Evolutionary conservation across 2,329 filamentous ascomycete species (phyloP).

Genomic region (Clathrospora elynae): DNA sequence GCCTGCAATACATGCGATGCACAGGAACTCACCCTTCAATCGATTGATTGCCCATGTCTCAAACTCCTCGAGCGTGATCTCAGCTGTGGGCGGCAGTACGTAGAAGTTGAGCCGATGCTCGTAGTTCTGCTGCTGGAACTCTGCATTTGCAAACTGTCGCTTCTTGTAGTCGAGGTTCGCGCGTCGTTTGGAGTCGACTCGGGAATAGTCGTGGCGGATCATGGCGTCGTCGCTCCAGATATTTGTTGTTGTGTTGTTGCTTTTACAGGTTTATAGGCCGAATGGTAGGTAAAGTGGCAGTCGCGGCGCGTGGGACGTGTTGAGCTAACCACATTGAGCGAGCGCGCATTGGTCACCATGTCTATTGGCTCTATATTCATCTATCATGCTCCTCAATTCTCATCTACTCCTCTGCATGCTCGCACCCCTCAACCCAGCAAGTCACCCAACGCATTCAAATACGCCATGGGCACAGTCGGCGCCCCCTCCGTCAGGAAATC

Average conservation of each 20-base stretch:
- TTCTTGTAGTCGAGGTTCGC: slow-evolving; percentile 78
- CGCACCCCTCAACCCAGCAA: slow-evolving; percentile 53
- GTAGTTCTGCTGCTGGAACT: slow-evolving; percentile 79
- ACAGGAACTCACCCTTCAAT: slow-evolving; percentile 62
- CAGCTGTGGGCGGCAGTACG: slow-evolving; percentile 80
- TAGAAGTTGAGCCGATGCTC: slow-evolving; percentile 92
- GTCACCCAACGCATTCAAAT: slow-evolving; percentile 84
- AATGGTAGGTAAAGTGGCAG: slow-evolving; percentile 20
- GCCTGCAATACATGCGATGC: fast-evolving
- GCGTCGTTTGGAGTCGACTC: slow-evolving; percentile 72
- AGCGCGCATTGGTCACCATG: slow-evolving; percentile 8
- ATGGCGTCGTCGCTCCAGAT: slow-evolving; percentile 32
- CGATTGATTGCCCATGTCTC: slow-evolving; percentile 98
- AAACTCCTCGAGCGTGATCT: slow-evolving; percentile 96
- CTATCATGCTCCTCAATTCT: slow-evolving; percentile 4
- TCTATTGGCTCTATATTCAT: not conserved
- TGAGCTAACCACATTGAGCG: slow-evolving; percentile 12
- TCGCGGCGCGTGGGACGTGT: slow-evolving; percentile 30
- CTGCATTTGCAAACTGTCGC: slow-evolving; percentile 79
- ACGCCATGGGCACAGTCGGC: slow-evolving; percentile 75
- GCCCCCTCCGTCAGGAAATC: slow-evolving; percentile 76
- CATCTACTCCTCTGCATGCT: not conserved
- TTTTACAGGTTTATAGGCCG: slow-evolving; percentile 8
- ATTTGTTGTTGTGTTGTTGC: slow-evolving; percentile 11
- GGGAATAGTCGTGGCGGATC: slow-evolving; percentile 49